phyloP scores from a whole-genome alignment of 331 rosid genomes.

The Quercus tomentella region DNA sequence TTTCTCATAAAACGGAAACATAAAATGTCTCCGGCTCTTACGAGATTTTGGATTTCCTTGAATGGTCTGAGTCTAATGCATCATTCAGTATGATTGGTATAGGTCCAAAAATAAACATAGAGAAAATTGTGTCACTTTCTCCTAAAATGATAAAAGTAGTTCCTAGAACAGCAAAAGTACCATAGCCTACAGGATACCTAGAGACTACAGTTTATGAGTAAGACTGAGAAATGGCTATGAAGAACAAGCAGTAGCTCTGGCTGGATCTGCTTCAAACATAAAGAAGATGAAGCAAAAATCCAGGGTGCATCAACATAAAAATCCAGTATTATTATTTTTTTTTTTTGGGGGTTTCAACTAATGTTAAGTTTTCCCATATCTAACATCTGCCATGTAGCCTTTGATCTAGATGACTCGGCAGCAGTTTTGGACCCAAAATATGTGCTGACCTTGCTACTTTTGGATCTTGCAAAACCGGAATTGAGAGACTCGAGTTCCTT shows the following conservation, averaged over 20 bases:
- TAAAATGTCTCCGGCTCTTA: too few relatives aligned
- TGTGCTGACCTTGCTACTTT: background rate
- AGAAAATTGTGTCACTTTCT: background rate
- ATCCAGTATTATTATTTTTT: background rate
- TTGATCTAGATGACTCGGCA: conserved; percentile 4
- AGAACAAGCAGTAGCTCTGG: background rate
- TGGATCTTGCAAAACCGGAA: conserved; percentile 1
- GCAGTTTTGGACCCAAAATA: conserved; percentile 17
- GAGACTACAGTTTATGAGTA: background rate
- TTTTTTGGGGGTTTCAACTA: background rate
- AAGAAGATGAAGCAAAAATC: background rate
- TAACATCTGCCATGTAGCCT: conserved; percentile 12
- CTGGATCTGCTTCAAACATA: background rate
- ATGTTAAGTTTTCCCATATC: conserved; percentile 18
- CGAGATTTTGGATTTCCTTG: too few relatives aligned
- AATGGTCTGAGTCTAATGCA: background rate
- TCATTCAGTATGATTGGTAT: background rate
- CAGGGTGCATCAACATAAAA: background rate
- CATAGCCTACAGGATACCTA: background rate
- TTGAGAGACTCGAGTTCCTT: conserved; percentile 34
- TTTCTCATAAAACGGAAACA: too few relatives aligned
- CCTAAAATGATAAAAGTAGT: background rate
- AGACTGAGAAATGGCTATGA: background rate
- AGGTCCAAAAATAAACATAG: background rate
- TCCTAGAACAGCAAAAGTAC: background rate